phyloP scores from a whole-genome alignment of 2,329 filamentous ascomycete species.

The Neonectria sp. region DNA sequence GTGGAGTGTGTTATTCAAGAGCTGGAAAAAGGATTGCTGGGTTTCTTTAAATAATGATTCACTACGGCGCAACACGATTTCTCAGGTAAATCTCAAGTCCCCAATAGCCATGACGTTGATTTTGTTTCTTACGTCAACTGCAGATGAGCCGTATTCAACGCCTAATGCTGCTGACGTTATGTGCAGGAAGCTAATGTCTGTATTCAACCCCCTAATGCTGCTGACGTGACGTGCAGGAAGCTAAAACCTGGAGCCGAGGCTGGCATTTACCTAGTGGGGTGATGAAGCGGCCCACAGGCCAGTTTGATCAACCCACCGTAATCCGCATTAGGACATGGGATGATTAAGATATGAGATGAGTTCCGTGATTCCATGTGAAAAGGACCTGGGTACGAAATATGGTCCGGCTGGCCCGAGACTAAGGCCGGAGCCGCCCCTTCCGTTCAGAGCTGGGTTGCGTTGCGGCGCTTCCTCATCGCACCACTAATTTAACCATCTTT shows the following conservation, averaged over 20 bases:
- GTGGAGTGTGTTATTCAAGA: background rate
- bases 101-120: background rate
- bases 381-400: background rate
- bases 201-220: slow-evolving; percentile 17
- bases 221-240: slow-evolving; percentile 18
- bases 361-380: background rate
- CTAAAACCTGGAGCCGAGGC: background rate
- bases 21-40: background rate
- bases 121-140: slow-evolving; percentile 11
- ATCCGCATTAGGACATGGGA: background rate
- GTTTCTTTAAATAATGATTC: background rate
- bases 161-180: slow-evolving; percentile 13
- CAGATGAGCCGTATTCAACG: background rate
- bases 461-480: background rate
- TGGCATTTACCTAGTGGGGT: slow-evolving; percentile 9
- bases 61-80: background rate
- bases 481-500: background rate
- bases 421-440: background rate
- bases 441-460: slow-evolving; percentile 5
- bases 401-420: slow-evolving; percentile 6
- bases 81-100: background rate
- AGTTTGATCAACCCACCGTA: slow-evolving; percentile 9
- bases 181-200: slow-evolving; percentile 1
- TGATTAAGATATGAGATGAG: background rate
- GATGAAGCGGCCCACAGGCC: slow-evolving; percentile 1